phyloP scores from a whole-genome alignment of 2,329 filamentous ascomycete species.

The Bipolaris cookei region DNA sequence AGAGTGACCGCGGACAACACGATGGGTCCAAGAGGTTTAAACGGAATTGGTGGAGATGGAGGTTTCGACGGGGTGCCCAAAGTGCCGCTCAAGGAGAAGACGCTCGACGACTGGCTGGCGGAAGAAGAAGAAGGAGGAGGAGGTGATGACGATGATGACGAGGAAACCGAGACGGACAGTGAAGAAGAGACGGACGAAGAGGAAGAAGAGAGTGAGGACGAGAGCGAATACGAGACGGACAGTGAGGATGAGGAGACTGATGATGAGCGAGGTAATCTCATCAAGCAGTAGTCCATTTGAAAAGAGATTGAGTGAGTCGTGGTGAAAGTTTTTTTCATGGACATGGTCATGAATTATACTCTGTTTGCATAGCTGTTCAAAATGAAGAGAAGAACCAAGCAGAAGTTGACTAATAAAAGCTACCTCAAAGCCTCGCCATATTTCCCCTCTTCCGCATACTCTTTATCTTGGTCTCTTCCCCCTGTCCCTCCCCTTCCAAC shows the following conservation, averaged over 20 bases:
- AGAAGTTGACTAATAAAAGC: too few species aligned
- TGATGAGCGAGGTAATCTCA: slow-evolving; percentile 38
- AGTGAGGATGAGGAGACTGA: slow-evolving; percentile 10
- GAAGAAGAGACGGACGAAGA: slow-evolving; percentile 67
- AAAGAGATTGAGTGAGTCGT: too few species aligned
- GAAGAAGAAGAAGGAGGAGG: slow-evolving; percentile 61
- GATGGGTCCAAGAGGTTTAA: slow-evolving; percentile 54
- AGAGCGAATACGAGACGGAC: slow-evolving; percentile 22
- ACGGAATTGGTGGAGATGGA: slow-evolving; percentile 52
- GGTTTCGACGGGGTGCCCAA: slow-evolving; percentile 20
- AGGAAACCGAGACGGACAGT: slow-evolving; percentile 58
- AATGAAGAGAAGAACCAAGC: background rate
- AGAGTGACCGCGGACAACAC: slow-evolving; percentile 46
- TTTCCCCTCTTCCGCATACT: slow-evolving; percentile 43
- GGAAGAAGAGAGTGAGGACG: slow-evolving; percentile 47
- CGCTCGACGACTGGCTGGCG: slow-evolving; percentile 90
- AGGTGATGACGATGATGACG: slow-evolving; percentile 56
- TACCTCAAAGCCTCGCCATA: slow-evolving; percentile 40
- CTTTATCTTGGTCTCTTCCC: slow-evolving; percentile 30
- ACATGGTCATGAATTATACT: too few species aligned
- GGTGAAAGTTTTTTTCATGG: too few species aligned
- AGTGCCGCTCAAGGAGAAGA: slow-evolving; percentile 67
- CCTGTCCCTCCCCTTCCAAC: background rate
- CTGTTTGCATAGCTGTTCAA: background rate
- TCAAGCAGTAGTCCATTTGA: slow-evolving; percentile 28